Evolutionary conservation across 2,329 filamentous ascomycete species (phyloP).

Genomic region (Fusarium sp.): DNA sequence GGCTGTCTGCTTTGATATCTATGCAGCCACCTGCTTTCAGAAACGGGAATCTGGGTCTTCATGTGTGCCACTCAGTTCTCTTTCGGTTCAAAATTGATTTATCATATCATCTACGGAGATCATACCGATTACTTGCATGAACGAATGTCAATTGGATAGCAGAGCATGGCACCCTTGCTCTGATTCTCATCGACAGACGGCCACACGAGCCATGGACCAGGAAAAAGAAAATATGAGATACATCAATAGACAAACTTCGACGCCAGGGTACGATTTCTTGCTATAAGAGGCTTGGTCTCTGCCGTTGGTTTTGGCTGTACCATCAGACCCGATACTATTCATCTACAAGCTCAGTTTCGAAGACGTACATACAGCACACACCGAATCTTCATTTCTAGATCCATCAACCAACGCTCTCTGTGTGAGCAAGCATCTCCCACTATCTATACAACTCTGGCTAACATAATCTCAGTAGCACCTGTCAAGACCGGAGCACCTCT

Average conservation of each 20-base stretch:
- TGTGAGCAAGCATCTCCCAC: background rate
- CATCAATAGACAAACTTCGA: background rate
- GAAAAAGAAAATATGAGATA: background rate
- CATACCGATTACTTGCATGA: constrained; percentile 17
- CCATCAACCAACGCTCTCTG: background rate
- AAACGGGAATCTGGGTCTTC: background rate
- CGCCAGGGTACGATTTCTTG: background rate
- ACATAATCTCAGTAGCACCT: background rate
- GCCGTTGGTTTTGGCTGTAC: background rate
- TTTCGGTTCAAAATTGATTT: constrained; percentile 12
- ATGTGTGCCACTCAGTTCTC: constrained; percentile 4
- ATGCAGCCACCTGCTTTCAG: constrained; percentile 40
- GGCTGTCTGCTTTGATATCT: constrained; percentile 36
- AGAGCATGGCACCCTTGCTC: constrained; percentile 4
- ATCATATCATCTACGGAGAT: constrained; percentile 11
- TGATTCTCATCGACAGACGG: constrained; percentile 1
- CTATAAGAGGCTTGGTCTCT: constrained; percentile 27
- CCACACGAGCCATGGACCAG: constrained; percentile 9
- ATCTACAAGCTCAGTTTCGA: background rate
- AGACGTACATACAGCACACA: background rate
- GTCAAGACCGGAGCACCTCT: background rate
- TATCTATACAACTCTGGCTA: background rate
- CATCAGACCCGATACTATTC: background rate
- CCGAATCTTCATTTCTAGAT: background rate
- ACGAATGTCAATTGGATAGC: constrained; percentile 12